These are phyloP conservation scores for Dovyalis caffra DNA, from an alignment of 345 rosid genomes.

Conservation along the genomic window DNA sequence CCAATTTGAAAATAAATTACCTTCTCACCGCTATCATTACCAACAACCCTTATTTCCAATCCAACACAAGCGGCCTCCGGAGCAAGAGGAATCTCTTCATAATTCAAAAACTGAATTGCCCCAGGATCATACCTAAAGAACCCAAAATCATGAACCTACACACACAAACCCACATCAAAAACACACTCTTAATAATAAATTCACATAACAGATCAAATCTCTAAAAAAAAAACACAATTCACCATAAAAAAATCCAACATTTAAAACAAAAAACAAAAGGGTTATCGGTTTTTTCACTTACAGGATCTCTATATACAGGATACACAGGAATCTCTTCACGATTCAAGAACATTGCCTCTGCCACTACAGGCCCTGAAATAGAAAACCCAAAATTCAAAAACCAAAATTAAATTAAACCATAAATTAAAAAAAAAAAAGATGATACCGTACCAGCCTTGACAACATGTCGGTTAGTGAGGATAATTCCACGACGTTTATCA, in stretches of 20 bases:
- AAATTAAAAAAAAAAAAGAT: too few relatives aligned
- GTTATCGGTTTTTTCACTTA: conserved; percentile 28
- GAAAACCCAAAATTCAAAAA: too few relatives aligned
- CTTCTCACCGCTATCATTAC: conserved; percentile 98
- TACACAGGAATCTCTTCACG: conserved; percentile 82
- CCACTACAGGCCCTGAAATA: conserved; percentile 84
- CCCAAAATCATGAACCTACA: conserved; percentile 97
- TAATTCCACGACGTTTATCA: conserved; percentile 86
- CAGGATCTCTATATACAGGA: conserved; percentile 93
- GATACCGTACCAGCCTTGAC: conserved; percentile 66
- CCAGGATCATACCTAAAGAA: conserved; percentile 83
- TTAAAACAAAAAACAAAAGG: background rate
- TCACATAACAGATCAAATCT: too few relatives aligned
- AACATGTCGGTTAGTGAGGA: conserved; percentile 95
- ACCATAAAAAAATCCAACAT: too few relatives aligned
- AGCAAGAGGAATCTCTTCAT: conserved; percentile 95
- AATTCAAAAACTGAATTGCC: conserved; percentile 72
- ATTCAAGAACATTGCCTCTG: conserved; percentile 91
- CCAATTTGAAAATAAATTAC: conserved; percentile 42
- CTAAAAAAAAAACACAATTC: too few relatives aligned
- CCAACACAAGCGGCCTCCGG: conserved; percentile 96
- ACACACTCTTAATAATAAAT: too few relatives aligned
- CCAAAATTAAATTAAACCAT: too few relatives aligned
- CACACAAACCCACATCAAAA: conserved; percentile 7
- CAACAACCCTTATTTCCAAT: conserved; percentile 91